phyloP scores from a whole-genome alignment of 2,329 filamentous ascomycete genomes.

The Colletotrichum spaethianum region DNA sequence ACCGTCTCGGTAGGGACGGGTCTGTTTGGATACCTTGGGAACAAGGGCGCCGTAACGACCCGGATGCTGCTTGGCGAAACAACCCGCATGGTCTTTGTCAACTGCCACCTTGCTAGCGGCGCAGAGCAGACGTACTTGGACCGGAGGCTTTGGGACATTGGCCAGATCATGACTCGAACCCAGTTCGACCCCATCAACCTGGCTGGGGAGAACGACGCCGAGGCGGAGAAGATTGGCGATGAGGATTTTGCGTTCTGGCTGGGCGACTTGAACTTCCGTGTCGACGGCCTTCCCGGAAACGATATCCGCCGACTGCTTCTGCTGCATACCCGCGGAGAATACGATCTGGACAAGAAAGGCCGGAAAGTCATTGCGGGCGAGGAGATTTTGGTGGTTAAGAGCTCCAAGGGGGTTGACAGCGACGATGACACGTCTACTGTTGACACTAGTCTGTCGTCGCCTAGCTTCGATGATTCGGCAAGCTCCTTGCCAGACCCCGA shows the following conservation, averaged over 20 bases:
- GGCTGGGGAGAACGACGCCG: slow-evolving; percentile 75
- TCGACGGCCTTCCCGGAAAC: slow-evolving; percentile 89
- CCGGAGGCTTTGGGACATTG: slow-evolving; percentile 89
- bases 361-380: slow-evolving; percentile 62
- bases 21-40: slow-evolving; percentile 92
- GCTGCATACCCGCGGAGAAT: slow-evolving; percentile 85
- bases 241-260: slow-evolving; percentile 98
- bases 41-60: slow-evolving; percentile 91
- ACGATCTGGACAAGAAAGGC: slow-evolving; percentile 67
- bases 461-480: slow-evolving; percentile 56
- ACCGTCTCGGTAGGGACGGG: slow-evolving; percentile 90
- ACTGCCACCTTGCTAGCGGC: slow-evolving; percentile 92
- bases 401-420: slow-evolving; percentile 54
- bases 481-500: slow-evolving; percentile 72
- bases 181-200: slow-evolving; percentile 82
- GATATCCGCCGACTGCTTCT: slow-evolving; percentile 89
- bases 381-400: slow-evolving; percentile 45
- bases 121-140: slow-evolving; percentile 83
- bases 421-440: slow-evolving; percentile 60
- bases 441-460: slow-evolving; percentile 47
- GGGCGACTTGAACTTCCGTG: slow-evolving; percentile 93
- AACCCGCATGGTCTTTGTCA: slow-evolving; percentile 89
- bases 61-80: slow-evolving; percentile 90
- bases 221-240: slow-evolving; percentile 81
- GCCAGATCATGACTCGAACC: slow-evolving; percentile 82